Conservation (phyloP, 148 eudicot genomes). For the Chenopodium berlandieri region DNA sequence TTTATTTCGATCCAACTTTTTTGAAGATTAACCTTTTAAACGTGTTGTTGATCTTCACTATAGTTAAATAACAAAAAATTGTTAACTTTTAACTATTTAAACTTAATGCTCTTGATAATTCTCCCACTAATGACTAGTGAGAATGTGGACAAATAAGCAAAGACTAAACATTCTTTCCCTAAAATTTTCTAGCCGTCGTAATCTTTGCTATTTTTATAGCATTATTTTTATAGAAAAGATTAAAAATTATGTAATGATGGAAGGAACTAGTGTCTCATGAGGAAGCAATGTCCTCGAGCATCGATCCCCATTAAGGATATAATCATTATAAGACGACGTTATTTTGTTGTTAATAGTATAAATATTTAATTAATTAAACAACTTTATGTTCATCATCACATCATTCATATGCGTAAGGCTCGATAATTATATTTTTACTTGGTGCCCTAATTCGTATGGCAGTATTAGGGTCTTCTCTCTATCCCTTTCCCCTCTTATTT, state of each 20-base stretch:
- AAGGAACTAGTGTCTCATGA: background rate
- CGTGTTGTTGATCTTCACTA: background rate
- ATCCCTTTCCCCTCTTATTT: no score
- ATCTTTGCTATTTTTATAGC: background rate
- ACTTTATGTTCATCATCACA: background rate
- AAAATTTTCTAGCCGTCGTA: background rate
- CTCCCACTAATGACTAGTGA: background rate
- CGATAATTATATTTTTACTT: background rate
- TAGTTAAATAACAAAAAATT: background rate
- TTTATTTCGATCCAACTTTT: background rate
- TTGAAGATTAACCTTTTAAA: background rate
- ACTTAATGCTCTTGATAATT: background rate
- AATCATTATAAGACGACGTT: constrained; percentile 11
- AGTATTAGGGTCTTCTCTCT: no score
- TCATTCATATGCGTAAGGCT: background rate
- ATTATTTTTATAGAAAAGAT: background rate
- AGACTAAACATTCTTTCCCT: background rate
- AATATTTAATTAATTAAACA: background rate
- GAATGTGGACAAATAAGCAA: background rate
- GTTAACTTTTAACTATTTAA: background rate
- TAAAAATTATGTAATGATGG: background rate
- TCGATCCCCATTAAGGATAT: constrained; percentile 22
- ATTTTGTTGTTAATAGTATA: background rate
- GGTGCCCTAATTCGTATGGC: no score
- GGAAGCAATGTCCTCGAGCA: constrained; percentile 21